A percentile compares a stretch with the other conserved stretches of the same genome.
phyloP scores from a whole-genome alignment of 2,329 filamentous ascomycete species.

The Fusarium sp. region DNA sequence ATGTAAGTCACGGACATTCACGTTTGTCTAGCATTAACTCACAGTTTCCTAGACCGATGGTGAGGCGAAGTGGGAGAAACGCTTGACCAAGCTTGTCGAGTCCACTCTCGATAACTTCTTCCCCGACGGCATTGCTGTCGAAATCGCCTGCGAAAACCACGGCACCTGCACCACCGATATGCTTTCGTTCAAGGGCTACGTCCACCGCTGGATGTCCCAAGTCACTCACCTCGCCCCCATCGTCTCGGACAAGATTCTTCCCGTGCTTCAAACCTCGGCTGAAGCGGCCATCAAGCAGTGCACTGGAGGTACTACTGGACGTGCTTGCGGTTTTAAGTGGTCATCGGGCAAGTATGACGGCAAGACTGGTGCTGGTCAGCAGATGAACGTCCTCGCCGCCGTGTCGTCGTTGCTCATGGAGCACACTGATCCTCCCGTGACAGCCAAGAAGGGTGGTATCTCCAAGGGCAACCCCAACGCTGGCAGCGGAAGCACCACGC shows the following conservation, averaged over 20 bases:
- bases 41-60: conserved; percentile 57
- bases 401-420: conserved; percentile 64
- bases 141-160: conserved; percentile 69
- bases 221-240: conserved; percentile 67
- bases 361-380: conserved; percentile 68
- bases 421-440: conserved; percentile 55
- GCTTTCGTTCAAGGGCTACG: conserved; percentile 71
- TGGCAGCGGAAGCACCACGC: conserved; percentile 52
- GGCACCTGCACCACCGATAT: conserved; percentile 72
- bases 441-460: conserved; percentile 64
- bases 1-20: conserved; percentile 48
- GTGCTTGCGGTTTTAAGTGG: conserved; percentile 69
- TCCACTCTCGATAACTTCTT: conserved; percentile 62
- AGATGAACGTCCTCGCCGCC: conserved; percentile 69
- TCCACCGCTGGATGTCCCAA: conserved; percentile 68
- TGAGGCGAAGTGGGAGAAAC: conserved; percentile 62
- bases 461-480: conserved; percentile 59
- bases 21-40: not conserved
- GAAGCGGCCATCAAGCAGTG: conserved; percentile 67
- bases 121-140: conserved; percentile 67
- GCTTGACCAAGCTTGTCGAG: conserved; percentile 56
- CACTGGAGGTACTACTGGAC: conserved; percentile 60
- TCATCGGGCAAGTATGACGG: conserved; percentile 63
- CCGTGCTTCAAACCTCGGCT: conserved; percentile 65
- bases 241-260: conserved; percentile 61